Base-by-base conservation (phyloP, 139 green algal species). In the Picochlorum sp. region DNA sequence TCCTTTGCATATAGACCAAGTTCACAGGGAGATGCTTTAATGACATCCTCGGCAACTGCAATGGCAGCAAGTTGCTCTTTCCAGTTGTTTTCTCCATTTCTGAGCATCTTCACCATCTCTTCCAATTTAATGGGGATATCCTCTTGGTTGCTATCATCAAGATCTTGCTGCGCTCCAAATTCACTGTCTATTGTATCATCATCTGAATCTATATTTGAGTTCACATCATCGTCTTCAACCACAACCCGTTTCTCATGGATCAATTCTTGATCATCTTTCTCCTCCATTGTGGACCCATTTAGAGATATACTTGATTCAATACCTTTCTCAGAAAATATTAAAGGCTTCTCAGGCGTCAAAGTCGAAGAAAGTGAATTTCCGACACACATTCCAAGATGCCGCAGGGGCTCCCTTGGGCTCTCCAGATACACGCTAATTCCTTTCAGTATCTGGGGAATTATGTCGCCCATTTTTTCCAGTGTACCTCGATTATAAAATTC, bases 11-110 rank as follows among this genome's bases (percentile, higher is more conserved):
- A 69, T 14, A 76, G 62, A 14, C 45, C 52, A 63, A 94, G 76
- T 76, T 94, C 87, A 50, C 89, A 81, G 4, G 87, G 87, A 14
- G 57, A 69, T 15, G 84, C 82, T 18, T 81, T 72, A 7, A 94
- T 54, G 4, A 94, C 45, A 26, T 68, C 61, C 68, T 88, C 74
- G 6, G 81, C 56, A 21, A 51, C 37, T 3, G 10, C 37, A 46
- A 92, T 68, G 10, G 82, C 85, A 28, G 51, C 64, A 18, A 91
- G 66, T 59, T 82, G 77, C 3, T 44, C 80, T 13, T 68, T 51
- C 32, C 73, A 74, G 24, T 92, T 80, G 16, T 41, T 45, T 51
- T 92, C 85, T 16, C 60, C 45, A 54, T 86, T 86, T 18, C 73
- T 62, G 44, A 88, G 67, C 46, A 78, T 77, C 6, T 68, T 72